Conservation (phyloP, 495 filamentous ascomycete genomes). For the Penicillium argentinense region DNA sequence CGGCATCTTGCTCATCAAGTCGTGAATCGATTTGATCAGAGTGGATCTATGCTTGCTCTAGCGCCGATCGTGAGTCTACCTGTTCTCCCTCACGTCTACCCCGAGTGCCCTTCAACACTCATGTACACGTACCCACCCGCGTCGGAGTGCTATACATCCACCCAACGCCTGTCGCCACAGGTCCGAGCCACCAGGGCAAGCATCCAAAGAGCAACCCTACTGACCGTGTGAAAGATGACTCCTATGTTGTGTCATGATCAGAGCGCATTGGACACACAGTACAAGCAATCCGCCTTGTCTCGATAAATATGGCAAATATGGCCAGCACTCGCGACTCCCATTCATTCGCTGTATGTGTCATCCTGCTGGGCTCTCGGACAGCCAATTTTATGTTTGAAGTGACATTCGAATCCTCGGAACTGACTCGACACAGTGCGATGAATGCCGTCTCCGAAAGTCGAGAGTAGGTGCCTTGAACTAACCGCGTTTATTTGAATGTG, state of each 20-base stretch:
- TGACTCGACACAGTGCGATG: slow-evolving; percentile 41
- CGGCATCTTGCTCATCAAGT: slow-evolving; percentile 23
- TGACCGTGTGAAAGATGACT: slow-evolving; percentile 40
- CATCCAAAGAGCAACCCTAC: slow-evolving; percentile 5
- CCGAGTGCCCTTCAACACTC: background rate
- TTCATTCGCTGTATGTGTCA: slow-evolving; percentile 47
- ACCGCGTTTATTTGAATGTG: background rate
- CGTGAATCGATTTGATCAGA: slow-evolving; percentile 16
- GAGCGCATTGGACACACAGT: slow-evolving; percentile 31
- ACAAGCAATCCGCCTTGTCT: slow-evolving; percentile 22
- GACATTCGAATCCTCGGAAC: background rate
- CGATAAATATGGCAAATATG: slow-evolving; percentile 49
- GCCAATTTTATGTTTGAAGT: background rate
- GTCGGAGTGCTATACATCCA: slow-evolving; percentile 3
- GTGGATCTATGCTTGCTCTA: slow-evolving; percentile 26
- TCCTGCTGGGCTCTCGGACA: background rate
- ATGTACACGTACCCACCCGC: slow-evolving; percentile 4
- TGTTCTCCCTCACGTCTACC: slow-evolving; percentile 1
- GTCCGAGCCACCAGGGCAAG: slow-evolving; percentile 1
- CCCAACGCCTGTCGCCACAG: slow-evolving; percentile 1
- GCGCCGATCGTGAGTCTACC: slow-evolving; percentile 44
- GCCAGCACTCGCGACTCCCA: slow-evolving; percentile 49
- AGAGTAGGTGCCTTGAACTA: slow-evolving; percentile 31
- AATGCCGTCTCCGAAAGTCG: slow-evolving; percentile 50
- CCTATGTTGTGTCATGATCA: slow-evolving; percentile 35